Evolutionary conservation across 257 asterid species (phyloP), one percentile per base, ranked within the genome.

Genomic region (Nicotiana obtusifolia): DNA sequence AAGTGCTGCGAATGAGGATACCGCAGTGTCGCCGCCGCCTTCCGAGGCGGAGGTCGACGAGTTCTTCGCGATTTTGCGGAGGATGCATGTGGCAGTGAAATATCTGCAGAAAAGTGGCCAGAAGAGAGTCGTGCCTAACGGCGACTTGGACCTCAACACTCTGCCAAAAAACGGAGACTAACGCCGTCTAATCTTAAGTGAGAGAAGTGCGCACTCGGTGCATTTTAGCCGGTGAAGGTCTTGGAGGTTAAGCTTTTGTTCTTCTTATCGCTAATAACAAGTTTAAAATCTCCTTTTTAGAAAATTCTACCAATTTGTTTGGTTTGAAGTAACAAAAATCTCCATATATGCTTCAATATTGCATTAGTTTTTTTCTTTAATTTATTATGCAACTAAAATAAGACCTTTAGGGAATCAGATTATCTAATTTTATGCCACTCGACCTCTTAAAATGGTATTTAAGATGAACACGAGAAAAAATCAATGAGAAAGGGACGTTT

Each of bases 151-250:
- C 26, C 86, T 87, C 1, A 87, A 87, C 56, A 71, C 64, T 14
- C 35, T 85, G 28, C 90, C 88, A 3, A 84, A 83, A 76, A 44
- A 24, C 80, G 78, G 85, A 83, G 79, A 68, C 6, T 73, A 78
- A 66, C 37, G 69, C 62, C 80, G 81, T 14, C 4, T 8, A 28
- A 64, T 82, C 37, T 30, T 33, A 13, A 11, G 24, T 33, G 31
- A 57, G 28, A 7, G 73, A 24, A 10, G 24, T 41, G n/a, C 19
- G 28, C 64, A 41, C 10, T 5, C 33, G 81, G 73, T 60, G 83
- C 83, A 64, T 47, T 41, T 82, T 79, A 79, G 82, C 28, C 56
- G 64, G 30, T 19, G 54, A 67, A 4, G 76, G 13, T 20, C 56
- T 10, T 37, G 44, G 44, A 37, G 44, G 77, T 69, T 20, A 69